phyloP scores from a whole-genome alignment of 2,329 filamentous ascomycete genomes.

The Thermothelomyces thermophilus region DNA sequence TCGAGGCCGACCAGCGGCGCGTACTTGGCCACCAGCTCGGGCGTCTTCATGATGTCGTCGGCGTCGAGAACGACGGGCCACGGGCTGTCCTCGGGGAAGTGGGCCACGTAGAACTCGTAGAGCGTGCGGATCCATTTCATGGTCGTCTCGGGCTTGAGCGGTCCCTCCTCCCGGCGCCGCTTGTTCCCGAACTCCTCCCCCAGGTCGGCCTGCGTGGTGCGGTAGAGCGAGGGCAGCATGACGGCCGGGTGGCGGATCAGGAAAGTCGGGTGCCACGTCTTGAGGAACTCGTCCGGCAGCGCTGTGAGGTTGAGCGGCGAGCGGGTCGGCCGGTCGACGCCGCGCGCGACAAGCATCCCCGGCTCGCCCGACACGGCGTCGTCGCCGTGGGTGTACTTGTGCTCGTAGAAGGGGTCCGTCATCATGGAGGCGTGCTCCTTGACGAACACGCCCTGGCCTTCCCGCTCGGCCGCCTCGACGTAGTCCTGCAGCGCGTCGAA shows the following conservation, averaged over 20 bases:
- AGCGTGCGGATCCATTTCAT: neutral
- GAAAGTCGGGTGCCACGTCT: neutral
- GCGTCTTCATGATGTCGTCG: neutral
- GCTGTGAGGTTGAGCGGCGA: neutral
- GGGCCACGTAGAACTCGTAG: neutral
- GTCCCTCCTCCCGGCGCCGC: neutral
- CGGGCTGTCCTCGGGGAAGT: neutral
- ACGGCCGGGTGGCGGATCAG: constrained; percentile 1
- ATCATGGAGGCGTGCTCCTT: neutral
- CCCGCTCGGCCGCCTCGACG: neutral
- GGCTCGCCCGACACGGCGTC: neutral
- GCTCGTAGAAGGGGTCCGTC: neutral
- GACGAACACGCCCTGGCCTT: neutral
- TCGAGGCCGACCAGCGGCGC: neutral
- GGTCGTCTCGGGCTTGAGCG: neutral
- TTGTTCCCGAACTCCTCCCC: neutral
- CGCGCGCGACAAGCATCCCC: neutral
- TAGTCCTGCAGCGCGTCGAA: neutral
- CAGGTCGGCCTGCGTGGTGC: neutral
- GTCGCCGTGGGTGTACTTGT: neutral
- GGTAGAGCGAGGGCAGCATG: neutral
- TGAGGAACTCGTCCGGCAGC: neutral
- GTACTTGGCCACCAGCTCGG: neutral
- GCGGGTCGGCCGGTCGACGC: neutral
- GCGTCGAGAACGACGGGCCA: constrained; percentile 1